Percentiles rank a stretch among this genome's conserved stretches.
Evolutionary conservation across 345 rosid species (phyloP).

Genomic region (Capsella bursapastoris): DNA sequence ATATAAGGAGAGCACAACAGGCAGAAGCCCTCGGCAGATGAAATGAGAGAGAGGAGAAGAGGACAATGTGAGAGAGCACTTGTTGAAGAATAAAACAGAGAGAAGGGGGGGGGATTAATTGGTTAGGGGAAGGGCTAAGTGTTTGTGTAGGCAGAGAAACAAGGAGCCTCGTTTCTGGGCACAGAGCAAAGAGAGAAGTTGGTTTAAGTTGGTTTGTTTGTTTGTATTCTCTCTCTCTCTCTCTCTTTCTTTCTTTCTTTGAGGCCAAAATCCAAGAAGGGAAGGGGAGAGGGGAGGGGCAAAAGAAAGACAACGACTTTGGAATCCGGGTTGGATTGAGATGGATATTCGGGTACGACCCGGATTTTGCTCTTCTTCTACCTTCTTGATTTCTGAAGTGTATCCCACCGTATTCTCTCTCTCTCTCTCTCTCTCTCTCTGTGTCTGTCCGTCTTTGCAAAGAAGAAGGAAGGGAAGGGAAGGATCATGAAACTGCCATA

Average conservation of each 20-base stretch:
- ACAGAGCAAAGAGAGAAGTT: constrained; percentile 34
- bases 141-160: not conserved
- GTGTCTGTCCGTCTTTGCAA: not conserved
- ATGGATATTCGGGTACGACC: constrained; percentile 49
- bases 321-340: constrained; percentile 34
- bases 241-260: constrained; percentile 30
- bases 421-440: constrained; percentile 18
- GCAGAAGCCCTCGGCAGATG: too few relatives aligned
- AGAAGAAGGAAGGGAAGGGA: not conserved
- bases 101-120: too few relatives aligned
- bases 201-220: constrained; percentile 22
- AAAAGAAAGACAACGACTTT: constrained; percentile 25
- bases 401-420: constrained; percentile 1
- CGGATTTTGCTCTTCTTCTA: constrained; percentile 40
- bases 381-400: constrained; percentile 39
- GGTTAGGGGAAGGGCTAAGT: too few relatives aligned
- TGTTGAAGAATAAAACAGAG: too few relatives aligned
- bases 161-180: constrained; percentile 35
- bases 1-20: too few relatives aligned
- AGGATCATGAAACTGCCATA: constrained; percentile 37
- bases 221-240: constrained; percentile 24
- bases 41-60: too few relatives aligned
- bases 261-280: constrained; percentile 22
- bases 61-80: too few relatives aligned
- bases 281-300: constrained; percentile 9